These are phyloP conservation scores for Candida albicans DNA, from an alignment of 1,139 yeast genomes.

Conservation along the genomic window DNA sequence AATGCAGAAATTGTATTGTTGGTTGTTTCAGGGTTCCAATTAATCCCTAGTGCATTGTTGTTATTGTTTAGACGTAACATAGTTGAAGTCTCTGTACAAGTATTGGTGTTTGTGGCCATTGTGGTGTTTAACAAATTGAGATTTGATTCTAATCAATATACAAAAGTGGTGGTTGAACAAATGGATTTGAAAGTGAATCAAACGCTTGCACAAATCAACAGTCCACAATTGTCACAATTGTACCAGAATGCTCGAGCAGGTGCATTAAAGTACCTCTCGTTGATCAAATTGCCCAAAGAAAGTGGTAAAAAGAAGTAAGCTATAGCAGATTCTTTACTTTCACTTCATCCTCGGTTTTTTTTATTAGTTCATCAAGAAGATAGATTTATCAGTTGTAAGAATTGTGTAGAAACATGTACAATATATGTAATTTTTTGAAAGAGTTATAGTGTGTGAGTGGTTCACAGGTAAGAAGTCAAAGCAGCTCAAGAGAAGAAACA, in stretches of 20 bases:
- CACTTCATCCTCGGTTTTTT: not conserved
- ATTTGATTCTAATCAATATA: slow-evolving; percentile 42
- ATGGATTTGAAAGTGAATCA: slow-evolving; percentile 38
- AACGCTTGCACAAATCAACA: slow-evolving; percentile 21
- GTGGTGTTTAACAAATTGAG: slow-evolving; percentile 48
- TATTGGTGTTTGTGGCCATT: slow-evolving; percentile 28
- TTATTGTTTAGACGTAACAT: slow-evolving; percentile 27
- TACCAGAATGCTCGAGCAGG: slow-evolving; percentile 5
- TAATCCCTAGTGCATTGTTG: slow-evolving; percentile 13
- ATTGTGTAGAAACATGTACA: too few relatives aligned
- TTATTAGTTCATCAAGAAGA: not conserved
- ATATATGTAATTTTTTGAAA: too few relatives aligned
- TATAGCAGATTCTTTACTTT: not conserved
- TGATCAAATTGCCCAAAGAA: slow-evolving; percentile 12
- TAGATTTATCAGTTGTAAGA: not conserved
- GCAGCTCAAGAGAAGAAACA: too few relatives aligned
- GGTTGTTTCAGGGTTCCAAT: slow-evolving; percentile 12
- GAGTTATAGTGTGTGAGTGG: too few relatives aligned
- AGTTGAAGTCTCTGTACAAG: slow-evolving; percentile 17
- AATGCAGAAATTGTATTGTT: slow-evolving; percentile 39
- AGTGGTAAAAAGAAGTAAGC: slow-evolving; percentile 6
- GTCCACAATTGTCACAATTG: slow-evolving; percentile 19
- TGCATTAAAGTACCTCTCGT: slow-evolving; percentile 1
- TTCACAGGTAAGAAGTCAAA: too few relatives aligned
- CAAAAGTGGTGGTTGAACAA: slow-evolving; percentile 38